Evolutionary conservation across 1,284 basidiomycete genomes (phyloP), one percentile per base, ranked within the genome.

Genomic region (Porodaedalea pini): DNA sequence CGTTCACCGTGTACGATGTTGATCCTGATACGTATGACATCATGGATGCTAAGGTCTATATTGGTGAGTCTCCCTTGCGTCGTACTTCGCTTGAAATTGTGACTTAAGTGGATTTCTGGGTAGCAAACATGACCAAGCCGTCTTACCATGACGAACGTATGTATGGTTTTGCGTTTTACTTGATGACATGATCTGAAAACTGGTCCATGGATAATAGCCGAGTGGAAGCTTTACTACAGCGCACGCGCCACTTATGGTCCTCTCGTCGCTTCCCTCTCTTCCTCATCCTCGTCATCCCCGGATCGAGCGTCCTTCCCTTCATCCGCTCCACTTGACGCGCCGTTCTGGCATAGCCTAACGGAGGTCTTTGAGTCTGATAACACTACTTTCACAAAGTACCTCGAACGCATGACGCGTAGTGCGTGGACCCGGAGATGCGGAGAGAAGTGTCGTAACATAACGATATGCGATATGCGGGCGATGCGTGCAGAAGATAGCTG

Each of bases 341-440:
- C 75, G 8, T 85, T 85, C 70, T 86, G 83, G 83, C 83, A 85
- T 63, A 69, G 72, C 56, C 71, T 85, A 3, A 84, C 83, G 0
- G 80, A 83, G 59, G 78, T 74, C 0, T 81, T 83, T 58, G 75
- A 70, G 51, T 59, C 66, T 13, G 78, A 83, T 61, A 74, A 79
- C 51, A 70, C 70, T 1, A 76, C 78, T 1, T 81, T 80, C 67
- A 70, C 76, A 61, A 61, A 71, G 41, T 83, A 74, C 65, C 72
- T 72, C 62, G 69, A 70, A 3, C 71, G 77, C 57, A 70, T 75
- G 62, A 75, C 68, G 15, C 70, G 78, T 8, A 76, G 75, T 10
- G 68, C 69, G 7, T 63, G 54, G 7, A 70, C 75, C 19, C 54
- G 60, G 10, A 23, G 68, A 1, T 81, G 80, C 61, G 70, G 69